Evolutionary conservation across 768 basidiomycete genomes (phyloP), one percentile per base, ranked within the genome.

Genomic region (Dacryopinax spathularia): DNA sequence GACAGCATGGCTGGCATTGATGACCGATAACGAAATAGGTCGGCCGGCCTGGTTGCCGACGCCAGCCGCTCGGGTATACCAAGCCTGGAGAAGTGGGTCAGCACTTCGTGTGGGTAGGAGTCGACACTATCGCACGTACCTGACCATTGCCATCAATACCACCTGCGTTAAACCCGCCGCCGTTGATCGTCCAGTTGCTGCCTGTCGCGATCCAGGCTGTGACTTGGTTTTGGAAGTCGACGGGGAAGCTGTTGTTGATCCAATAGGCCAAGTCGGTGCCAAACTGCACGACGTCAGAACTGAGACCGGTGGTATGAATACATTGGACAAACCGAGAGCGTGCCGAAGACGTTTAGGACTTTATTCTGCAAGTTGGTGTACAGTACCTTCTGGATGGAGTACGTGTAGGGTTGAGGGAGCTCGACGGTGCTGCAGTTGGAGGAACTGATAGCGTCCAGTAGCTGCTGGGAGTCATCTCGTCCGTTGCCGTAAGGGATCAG

Each of bases 61-160:
- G 31, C 75, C 75, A n/a, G 75, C 68, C 2, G 74, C 72, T 61
- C 72, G 73, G 62, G 73, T 71, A 65, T 78, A 78, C 77, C 77
- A 78, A 2, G 43, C 43, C 43, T 44, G n/a, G 25, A 10, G 13
- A 22, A 44, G 43, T 13, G n/a, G n/a, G 9, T 44, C n/a, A 44
- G 43, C 43, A n/a, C 36, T 10, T 37, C 36, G 13, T 20, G n/a
- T n/a, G n/a, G n/a, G n/a, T n/a, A n/a, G n/a, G n/a, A n/a, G n/a
- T n/a, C n/a, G n/a, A n/a, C n/a, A n/a, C n/a, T n/a, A n/a, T 44
- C 13, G 22, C n/a, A 44, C 43, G 43, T 22, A 74, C 68, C 62
- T 77, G 76, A 18, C 77, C 77, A 43, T 77, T 77, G 9, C 77
- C 77, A 63, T 76, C 73, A 60, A 78, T 75, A 4, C 77, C 77